Conservation (phyloP, 2,329 filamentous ascomycete genomes). For the Trichophyton rubrum region DNA sequence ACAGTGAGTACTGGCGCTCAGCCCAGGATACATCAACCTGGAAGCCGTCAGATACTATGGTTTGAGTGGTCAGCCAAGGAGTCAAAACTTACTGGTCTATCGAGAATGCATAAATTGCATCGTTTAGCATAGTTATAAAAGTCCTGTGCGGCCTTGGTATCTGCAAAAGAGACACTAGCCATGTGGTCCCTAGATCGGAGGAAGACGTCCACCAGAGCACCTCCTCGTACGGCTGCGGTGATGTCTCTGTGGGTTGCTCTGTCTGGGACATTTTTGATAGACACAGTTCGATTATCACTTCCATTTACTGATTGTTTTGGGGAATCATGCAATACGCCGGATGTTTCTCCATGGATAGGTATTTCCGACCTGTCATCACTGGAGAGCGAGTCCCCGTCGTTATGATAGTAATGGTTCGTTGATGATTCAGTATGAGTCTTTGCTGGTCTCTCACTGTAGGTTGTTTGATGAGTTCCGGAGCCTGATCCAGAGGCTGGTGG, state of each 20-base stretch:
- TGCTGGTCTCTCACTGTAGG: not conserved
- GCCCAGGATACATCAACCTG: constrained; percentile 59
- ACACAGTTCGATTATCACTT: constrained; percentile 31
- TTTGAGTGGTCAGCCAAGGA: not conserved
- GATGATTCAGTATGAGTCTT: not conserved
- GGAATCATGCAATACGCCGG: constrained; percentile 13
- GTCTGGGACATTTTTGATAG: constrained; percentile 50
- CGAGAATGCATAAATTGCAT: constrained; percentile 55
- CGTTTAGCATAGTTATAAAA: constrained; percentile 54
- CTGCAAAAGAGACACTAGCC: constrained; percentile 58
- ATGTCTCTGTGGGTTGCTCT: constrained; percentile 54
- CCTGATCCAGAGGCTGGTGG: not conserved
- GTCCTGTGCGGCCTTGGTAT: constrained; percentile 47
- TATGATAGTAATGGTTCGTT: constrained; percentile 10
- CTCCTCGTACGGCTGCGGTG: constrained; percentile 53
- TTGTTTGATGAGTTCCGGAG: not conserved
- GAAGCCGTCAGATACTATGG: not conserved
- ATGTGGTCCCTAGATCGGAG: constrained; percentile 46
- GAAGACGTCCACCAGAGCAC: constrained; percentile 56
- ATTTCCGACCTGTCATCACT: constrained; percentile 19
- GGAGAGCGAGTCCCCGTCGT: constrained; percentile 15
- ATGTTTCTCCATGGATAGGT: constrained; percentile 10
- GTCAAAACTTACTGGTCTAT: constrained; percentile 46
- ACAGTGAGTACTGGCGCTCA: constrained; percentile 56
- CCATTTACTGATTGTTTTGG: constrained; percentile 2